Base-by-base conservation (phyloP, 306 rosid species). In the Sphenostylis stenocarpa region DNA sequence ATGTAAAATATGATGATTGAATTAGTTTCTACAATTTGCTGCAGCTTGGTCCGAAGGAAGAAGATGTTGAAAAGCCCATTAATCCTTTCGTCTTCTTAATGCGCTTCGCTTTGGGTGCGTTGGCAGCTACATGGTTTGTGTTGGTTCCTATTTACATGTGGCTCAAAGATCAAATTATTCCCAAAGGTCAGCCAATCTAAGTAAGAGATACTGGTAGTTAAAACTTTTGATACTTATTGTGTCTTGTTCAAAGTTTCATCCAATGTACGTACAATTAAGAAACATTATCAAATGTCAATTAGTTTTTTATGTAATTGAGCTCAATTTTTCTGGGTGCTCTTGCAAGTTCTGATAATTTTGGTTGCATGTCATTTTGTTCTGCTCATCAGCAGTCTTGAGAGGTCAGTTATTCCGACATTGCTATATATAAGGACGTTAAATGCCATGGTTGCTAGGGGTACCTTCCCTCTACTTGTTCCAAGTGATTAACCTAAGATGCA, bases 1-100 rank as follows among this genome's bases (percentile, higher is more conserved):
- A 64, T 63, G 11, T 55, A 10, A 75, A 71, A 48, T 31, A 49
- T 76, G 63, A 53, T 76, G 84, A 62, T 57, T 77, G 21, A 26
- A 21, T 75, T 38, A 49, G 65, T 80, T 84, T 76, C 49, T 78
- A 23, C 73, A 55, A 74, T 67, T 34, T 81, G 39, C 65, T 86
- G 91, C 91, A 94, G 98, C 96, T 91, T 77, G 97, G 97, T 84
- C 97, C 98, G n/a, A 94, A 90, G 88, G 90, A 70, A 79, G 97
- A 94, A 85, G 98, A 94, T 71, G 91, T 91, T 24, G 8, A 81
- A 23, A 72, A 87, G 85, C 93, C 96, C 0, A 90, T 82, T 10
- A 86, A 91, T 15, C 91, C 90, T 2, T 41, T 83, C 0, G 85
- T 81, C 51, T 94, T 91, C 83, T 66, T 90, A 11, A 6, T 28